Base-by-base conservation (phyloP, 2,329 filamentous ascomycete species). In the Microcera coccophila region DNA sequence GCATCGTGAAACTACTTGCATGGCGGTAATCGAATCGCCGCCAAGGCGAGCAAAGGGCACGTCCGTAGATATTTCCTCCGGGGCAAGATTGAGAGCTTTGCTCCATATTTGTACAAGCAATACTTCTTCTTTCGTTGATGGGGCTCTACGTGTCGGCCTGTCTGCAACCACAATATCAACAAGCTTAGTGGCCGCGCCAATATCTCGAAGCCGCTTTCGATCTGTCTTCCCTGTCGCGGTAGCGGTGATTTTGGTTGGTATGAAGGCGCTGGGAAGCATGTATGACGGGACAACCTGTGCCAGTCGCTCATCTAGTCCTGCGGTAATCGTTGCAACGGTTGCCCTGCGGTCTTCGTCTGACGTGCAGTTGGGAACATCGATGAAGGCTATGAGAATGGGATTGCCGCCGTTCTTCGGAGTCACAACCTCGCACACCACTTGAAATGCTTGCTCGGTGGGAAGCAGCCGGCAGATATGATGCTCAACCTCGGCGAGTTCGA, bases 151-250 rank as follows among this genome's bases (percentile, higher is more conserved):
- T n/a, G n/a, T n/a, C n/a, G n/a, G n/a, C n/a, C n/a, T n/a, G n/a
- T n/a, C n/a, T n/a, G n/a, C n/a, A n/a, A n/a, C n/a, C n/a, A n/a
- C n/a, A n/a, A n/a, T n/a, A n/a, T n/a, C n/a, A n/a, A n/a, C n/a
- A n/a, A n/a, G n/a, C n/a, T n/a, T n/a, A n/a, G n/a, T n/a, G n/a
- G n/a, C n/a, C n/a, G n/a, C n/a, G n/a, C 22, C 22, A 7, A 26
- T 26, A 7, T 26, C 14, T 4, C 49, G 42, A 7, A 52, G 15
- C 4, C 42, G 34, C 24, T 44, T 63, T 5, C 73, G 66, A 42
- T 75, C 70, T 22, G 70, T 66, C 17, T 78, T 74, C 1, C 72
- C 74, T 2, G 74, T 72, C n/a, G 77, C 71, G 52, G 72, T 7
- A 7, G 22, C 7, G 7, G 12, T 48, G 29, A 22, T 48, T 42